These are phyloP conservation scores for Zymoseptoria pseudotritici DNA, from an alignment of 2,329 filamentous ascomycete genomes.

Conservation along the genomic window DNA sequence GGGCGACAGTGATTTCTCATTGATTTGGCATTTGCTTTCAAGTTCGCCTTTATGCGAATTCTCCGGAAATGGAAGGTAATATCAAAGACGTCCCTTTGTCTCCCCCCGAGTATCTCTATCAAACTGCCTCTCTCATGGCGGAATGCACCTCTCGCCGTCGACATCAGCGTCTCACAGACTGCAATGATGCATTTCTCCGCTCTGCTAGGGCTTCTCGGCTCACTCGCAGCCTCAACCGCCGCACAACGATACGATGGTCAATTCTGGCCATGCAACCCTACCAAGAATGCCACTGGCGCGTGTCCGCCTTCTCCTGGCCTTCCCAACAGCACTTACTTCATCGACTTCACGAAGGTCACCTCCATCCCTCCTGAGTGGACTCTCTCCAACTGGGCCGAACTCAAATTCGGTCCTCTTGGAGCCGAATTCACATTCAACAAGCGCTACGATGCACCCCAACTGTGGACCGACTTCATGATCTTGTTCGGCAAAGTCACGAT, in stretches of 20 bases:
- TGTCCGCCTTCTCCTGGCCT: conserved; percentile 14
- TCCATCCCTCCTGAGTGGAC: conserved; percentile 18
- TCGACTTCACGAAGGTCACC: conserved; percentile 17
- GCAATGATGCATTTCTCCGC: background rate
- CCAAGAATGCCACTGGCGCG: conserved; percentile 12
- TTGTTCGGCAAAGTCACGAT: conserved; percentile 7
- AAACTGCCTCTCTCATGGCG: background rate
- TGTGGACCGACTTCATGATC: conserved; percentile 24
- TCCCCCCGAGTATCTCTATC: background rate
- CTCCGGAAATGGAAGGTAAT: background rate
- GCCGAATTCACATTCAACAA: conserved; percentile 45
- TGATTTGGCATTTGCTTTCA: background rate
- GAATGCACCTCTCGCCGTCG: background rate
- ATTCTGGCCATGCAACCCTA: conserved; percentile 16
- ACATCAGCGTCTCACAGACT: background rate
- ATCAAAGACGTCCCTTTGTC: background rate
- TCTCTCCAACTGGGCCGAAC: conserved; percentile 23
- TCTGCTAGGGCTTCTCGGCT: background rate
- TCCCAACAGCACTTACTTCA: conserved; percentile 9
- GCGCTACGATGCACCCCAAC: conserved; percentile 42
- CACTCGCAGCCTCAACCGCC: conserved; percentile 1
- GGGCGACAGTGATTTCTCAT: background rate
- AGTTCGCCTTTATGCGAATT: background rate
- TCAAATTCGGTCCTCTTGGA: conserved; percentile 39
- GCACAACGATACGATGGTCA: conserved; percentile 12